Base-by-base conservation (phyloP, 2,329 filamentous ascomycete genomes). In the Aspergillus neoniger region DNA sequence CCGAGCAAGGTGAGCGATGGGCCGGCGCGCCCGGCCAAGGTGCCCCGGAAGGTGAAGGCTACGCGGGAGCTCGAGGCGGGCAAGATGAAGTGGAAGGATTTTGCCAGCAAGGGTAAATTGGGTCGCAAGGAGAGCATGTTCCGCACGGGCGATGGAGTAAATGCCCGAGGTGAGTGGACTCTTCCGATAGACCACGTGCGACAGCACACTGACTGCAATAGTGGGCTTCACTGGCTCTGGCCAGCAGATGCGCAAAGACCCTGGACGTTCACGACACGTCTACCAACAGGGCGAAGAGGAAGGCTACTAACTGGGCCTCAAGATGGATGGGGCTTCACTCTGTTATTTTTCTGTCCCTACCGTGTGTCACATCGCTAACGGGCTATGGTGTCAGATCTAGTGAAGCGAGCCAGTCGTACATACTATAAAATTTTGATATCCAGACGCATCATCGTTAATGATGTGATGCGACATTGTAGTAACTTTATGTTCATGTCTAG, bases 121-220 rank as follows among this genome's bases (percentile, higher is more conserved):
- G 79, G 81, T n/a, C 93, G 91, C 80, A 96, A 96, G 79, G 91
- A 96, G 52, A 96, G 92, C 82, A 97, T 97, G 93, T 97, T 97
- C 76, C 88, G 93, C 50, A 97, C 93, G 2, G 92, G 92, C 0
- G 92, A 96, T 32, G 89, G 91, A 63, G 85, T 95, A 23, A 86
- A 91, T 70, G 93, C 91, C 60, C 86, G 92, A 89, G 93, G 93
- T 96, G 80, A 48, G 63, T 62, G 47, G 64, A 47, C 47, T 28
- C 38, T 59, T 15, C 21, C n/a, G 32, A 55, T 62, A 10, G 32
- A 57, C 32, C 56, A 38, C 51, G 51, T n/a, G 12, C 30, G 28
- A 53, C n/a, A 55, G 3, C 1, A n/a, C 43, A 12, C 61, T 62
- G 44, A 65, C 74, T 75, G 62, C 15, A 62, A 6, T 67, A 97